Evolutionary conservation across 163 green algal genomes (phyloP), one percentile per base, ranked within the genome.

Genomic region (Scenedesmus sp.): DNA sequence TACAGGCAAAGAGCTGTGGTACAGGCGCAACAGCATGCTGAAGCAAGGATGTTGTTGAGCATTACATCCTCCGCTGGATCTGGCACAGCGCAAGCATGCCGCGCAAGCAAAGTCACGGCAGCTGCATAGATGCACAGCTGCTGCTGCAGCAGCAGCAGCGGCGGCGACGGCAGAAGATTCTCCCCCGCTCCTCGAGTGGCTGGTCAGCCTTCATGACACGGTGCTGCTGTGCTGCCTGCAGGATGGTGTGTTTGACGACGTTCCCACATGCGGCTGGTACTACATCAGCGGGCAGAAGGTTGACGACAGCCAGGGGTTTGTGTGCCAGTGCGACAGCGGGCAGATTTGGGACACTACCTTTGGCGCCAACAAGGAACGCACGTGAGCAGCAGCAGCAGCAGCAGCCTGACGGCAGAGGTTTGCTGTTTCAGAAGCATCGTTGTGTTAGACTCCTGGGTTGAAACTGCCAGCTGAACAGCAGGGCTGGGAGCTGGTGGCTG

Each of bases 271-370:
- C 91, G 96, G 96, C 37, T 99, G 96, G 96, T 97, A 96, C 65
- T 81, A 83, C 5, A 9, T 44, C 0, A 81, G 18, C 2, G 94
- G 92, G n/a, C 13, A 82, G 9, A 86, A 93, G 40, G 92, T 97
- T 20, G 15, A 72, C 5, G 93, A 98, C 92, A 98, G 94, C 65
- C 97, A 99, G 92, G 97, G 97, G 56, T 99, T 99, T 84, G 97
- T 94, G 79, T 99, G 97, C 92, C 43, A 85, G 2, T 99, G 97
- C 93, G 85, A 84, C n/a, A 24, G 86, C 7, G 37, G 56, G 13
- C 90, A 96, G 72, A 91, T 96, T 3, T 94, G 88, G 79, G 94
- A 94, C 81, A 91, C 92, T 44, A 97, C 96, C 13, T 94, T 97
- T 43, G 94, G 94, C 40, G 85, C 40, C 37, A 93, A 81, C 85